Base-by-base conservation (phyloP, 352 stramenopile species). In the Pythium aquatile region DNA sequence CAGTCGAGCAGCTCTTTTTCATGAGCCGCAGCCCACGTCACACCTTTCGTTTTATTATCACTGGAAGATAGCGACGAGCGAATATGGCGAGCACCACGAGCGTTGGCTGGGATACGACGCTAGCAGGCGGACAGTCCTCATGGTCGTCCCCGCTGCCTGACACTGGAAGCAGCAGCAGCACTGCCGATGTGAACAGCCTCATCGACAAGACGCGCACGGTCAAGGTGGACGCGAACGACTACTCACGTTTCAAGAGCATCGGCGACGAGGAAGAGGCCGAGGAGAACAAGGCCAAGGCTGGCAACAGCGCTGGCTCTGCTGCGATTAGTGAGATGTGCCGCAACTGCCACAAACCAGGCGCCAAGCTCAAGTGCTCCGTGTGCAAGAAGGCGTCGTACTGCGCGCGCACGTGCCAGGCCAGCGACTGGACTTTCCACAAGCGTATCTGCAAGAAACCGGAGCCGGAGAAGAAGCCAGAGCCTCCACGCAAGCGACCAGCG, bases 301-400 rank as follows among this genome's bases (percentile, higher is more conserved):
- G 32, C 32, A 35, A 35, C 44, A 51, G 44, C 20, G 44, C n/a
- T 10, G 17, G 33, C 2, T 48, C 63, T 1, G 1, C 29, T 11
- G 30, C 54, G 0, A 55, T 14, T 29, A 52, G 17, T 9, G 75
- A 78, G 20, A 74, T 56, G 35, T 95, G 87, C 61, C 83, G 85
- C 67, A 95, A 93, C 60, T 95, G 87, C 75, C 81, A 77, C 73
- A 91, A 88, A 53, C 24, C 65, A 0, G 85, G 82, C 17, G 85
- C 85, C 16, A 90, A 90, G 59, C 85, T 95, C 65, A 93, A 93
- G 77, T 95, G 87, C 73, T 92, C 83, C 20, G 73, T 94, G 48
- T 95, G 87, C 64, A 95, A 94, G 77, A 93, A 93, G 68, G 85
- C 79, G 33, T 72, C 86, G 29, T 95, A 95, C 68, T 95, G 87